Base-by-base conservation (phyloP, 2,329 filamentous ascomycete genomes). In the Aspergillus oerlinghausenensis region DNA sequence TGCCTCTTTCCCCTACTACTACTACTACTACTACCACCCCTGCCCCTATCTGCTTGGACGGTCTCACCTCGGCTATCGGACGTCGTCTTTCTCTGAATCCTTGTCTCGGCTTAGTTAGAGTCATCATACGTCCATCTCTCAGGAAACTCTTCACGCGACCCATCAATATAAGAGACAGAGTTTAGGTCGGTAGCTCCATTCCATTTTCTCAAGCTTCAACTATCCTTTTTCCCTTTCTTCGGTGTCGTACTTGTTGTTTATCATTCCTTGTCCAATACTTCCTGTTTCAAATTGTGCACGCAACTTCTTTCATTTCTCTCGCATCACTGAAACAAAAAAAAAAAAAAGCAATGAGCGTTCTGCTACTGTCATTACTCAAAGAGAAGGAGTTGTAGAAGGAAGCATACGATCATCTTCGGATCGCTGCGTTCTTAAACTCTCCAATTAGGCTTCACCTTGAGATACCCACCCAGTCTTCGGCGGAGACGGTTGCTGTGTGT, bases 381-480 rank as follows among this genome's bases (percentile, higher is more conserved):
- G 11, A 43, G 21, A 48, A 23, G 50, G 38, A 54, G 29, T 19
- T 51, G 9, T 14, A 25, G 23, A 52, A 51, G 52, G 21, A 51
- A 56, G 51, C 25, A 40, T 51, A 48, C 55, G 60, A 60, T 38
- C 43, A 50, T 45, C 51, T 60, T 58, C 61, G 58, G 64, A 55
- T 52, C 58, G 52, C 51, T 57, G 54, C 55, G 50, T 52, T 49
- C 51, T 57, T 53, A 49, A 52, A 59, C 55, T 55, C 57, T 63
- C 59, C 65, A 65, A 68, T 69, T 61, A 67, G 60, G 58, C 63
- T 57, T 62, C 49, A 49, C 54, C 47, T 51, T 56, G 50, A 54
- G 51, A 64, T 67, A 64, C 59, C 63, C 66, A 64, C 59, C 63
- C 66, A 67, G 62, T 59, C 35, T 53, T 50, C 51, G 51, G 54